These are phyloP conservation scores for Aleurites moluccanus DNA, from an alignment of 441 rosid species.

Conservation along the genomic window DNA sequence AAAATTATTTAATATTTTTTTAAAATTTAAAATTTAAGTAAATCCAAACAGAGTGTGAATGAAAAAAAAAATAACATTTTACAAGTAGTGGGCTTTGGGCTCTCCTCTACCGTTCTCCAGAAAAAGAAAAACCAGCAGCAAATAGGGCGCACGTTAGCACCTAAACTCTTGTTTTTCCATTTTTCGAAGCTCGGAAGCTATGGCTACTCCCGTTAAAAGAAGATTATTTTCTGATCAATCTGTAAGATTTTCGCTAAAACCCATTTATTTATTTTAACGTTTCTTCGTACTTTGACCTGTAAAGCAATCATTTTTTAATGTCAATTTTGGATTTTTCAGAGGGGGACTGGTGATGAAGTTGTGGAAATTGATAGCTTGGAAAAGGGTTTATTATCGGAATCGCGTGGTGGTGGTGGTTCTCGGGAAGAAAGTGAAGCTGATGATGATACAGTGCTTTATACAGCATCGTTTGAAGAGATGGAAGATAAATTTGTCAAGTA, in stretches of 20 bases:
- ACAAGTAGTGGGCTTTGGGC: too few species aligned
- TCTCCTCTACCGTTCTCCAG: too few species aligned
- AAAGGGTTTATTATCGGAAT: constrained; percentile 40
- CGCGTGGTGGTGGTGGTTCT: constrained; percentile 8
- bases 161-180: neutral
- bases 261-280: neutral
- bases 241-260: constrained; percentile 17
- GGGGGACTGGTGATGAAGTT: constrained; percentile 52
- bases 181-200: neutral
- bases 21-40: too few species aligned
- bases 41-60: too few species aligned
- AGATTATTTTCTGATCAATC: constrained; percentile 18
- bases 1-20: too few species aligned
- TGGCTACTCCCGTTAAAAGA: constrained; percentile 22
- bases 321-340: constrained; percentile 25
- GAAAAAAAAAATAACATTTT: too few species aligned
- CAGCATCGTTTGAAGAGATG: constrained; percentile 56
- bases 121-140: neutral
- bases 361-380: constrained; percentile 61
- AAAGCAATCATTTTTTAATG: neutral
- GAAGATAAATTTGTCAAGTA: constrained; percentile 57
- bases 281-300: neutral
- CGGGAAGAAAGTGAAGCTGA: constrained; percentile 32
- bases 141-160: neutral
- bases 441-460: constrained; percentile 45